These are phyloP conservation scores for Fusarium albosuccineum DNA, from an alignment of 2,329 filamentous ascomycete species.

Conservation along the genomic window DNA sequence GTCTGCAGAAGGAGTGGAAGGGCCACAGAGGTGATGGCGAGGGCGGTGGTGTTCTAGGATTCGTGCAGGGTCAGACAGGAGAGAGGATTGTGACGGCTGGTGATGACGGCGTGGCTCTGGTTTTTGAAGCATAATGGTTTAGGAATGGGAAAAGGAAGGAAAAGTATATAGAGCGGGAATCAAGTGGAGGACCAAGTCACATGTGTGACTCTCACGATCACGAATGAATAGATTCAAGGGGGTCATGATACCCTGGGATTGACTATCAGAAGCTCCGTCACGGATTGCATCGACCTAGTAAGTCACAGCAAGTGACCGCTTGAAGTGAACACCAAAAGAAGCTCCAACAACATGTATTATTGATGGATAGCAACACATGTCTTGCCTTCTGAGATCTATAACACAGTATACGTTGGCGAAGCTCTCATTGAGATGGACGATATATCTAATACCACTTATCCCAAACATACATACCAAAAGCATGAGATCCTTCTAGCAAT, in stretches of 20 bases:
- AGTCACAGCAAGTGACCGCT: too few species aligned
- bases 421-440: too few species aligned
- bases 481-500: too few species aligned
- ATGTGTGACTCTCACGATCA: conserved; percentile 42
- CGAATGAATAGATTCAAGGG: conserved; percentile 43
- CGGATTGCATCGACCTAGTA: too few species aligned
- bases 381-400: too few species aligned
- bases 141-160: conserved; percentile 16
- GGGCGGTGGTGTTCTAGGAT: conserved; percentile 89
- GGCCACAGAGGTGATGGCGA: conserved; percentile 89
- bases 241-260: conserved; percentile 40
- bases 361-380: too few species aligned
- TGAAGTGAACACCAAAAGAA: too few species aligned
- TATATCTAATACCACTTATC: too few species aligned
- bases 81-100: conserved; percentile 87
- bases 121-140: conserved; percentile 69
- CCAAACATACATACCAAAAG: too few species aligned
- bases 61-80: conserved; percentile 84
- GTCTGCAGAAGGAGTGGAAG: conserved; percentile 87
- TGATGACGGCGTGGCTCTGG: conserved; percentile 80
- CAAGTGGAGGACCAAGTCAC: conserved; percentile 29
- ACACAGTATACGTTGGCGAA: too few species aligned
- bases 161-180: conserved; percentile 26
- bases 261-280: neutral
- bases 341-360: too few species aligned